Evolutionary conservation across 805 yeast genomes (phyloP).

Genomic region (Spathaspora girioi): DNA sequence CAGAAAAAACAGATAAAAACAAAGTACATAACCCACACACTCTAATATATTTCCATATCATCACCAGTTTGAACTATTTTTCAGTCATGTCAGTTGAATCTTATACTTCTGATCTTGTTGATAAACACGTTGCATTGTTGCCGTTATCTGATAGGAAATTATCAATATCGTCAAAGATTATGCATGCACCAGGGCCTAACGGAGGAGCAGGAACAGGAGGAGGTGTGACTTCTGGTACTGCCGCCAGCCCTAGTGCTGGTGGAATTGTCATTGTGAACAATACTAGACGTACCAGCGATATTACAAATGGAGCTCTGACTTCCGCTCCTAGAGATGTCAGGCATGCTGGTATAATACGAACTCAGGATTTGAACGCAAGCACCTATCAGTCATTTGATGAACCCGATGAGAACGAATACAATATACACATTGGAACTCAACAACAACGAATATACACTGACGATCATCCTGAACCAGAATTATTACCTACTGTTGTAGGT

Average conservation of each 20-base stretch:
- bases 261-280: not conserved
- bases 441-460: slow-evolving; percentile 9
- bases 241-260: not conserved
- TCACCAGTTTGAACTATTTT: not conserved
- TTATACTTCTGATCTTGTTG: not conserved
- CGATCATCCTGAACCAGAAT: slow-evolving; percentile 44
- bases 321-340: not conserved
- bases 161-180: not conserved
- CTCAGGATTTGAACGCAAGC: not conserved
- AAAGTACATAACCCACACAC: not conserved
- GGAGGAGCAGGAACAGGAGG: not conserved
- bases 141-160: not conserved
- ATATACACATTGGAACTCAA: not conserved
- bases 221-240: not conserved
- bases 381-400: not conserved
- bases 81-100: not conserved
- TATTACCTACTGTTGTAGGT: slow-evolving; percentile 41
- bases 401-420: not conserved
- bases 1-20: not conserved
- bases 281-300: not conserved
- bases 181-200: not conserved
- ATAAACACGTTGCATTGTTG: not conserved
- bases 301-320: not conserved
- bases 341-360: not conserved
- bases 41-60: not conserved